Conservation (phyloP, 2,329 filamentous ascomycete species). For the Diaporthe longicolla region DNA sequence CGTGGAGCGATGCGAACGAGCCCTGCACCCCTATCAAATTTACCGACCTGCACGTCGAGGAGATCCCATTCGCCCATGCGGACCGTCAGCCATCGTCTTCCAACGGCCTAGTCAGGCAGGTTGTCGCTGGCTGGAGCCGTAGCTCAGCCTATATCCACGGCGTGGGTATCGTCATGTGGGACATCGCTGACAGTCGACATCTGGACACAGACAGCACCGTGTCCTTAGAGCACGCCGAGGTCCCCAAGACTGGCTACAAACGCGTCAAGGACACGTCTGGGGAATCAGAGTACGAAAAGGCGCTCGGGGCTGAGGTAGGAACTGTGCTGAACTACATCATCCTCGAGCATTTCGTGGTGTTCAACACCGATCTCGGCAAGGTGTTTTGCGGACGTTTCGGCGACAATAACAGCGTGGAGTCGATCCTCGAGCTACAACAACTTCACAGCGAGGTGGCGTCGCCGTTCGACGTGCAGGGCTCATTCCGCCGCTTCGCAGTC, state of each 20-base stretch:
- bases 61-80: neutral
- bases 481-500: constrained; percentile 15
- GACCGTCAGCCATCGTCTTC: neutral
- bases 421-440: neutral
- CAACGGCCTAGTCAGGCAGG: neutral
- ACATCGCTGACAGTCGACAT: neutral
- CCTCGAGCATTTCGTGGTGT: constrained; percentile 3
- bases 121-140: constrained; percentile 7
- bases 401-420: neutral
- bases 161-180: constrained; percentile 21
- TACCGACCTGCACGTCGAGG: neutral
- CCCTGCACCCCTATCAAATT: neutral
- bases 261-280: neutral
- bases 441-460: neutral
- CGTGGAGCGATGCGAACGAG: constrained; percentile 7
- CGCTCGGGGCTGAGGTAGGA: neutral
- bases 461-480: constrained; percentile 9
- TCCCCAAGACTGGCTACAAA: constrained; percentile 2
- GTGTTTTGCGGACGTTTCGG: neutral
- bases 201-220: neutral
- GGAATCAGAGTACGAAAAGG: constrained; percentile 10
- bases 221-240: neutral
- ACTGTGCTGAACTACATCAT: constrained; percentile 12
- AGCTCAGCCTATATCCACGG: constrained; percentile 15
- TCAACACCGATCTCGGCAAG: constrained; percentile 17